Evolutionary conservation across 106 monocot species (phyloP), one percentile per base, ranked within the genome.

Genomic region (Amphibolis antarctica): DNA sequence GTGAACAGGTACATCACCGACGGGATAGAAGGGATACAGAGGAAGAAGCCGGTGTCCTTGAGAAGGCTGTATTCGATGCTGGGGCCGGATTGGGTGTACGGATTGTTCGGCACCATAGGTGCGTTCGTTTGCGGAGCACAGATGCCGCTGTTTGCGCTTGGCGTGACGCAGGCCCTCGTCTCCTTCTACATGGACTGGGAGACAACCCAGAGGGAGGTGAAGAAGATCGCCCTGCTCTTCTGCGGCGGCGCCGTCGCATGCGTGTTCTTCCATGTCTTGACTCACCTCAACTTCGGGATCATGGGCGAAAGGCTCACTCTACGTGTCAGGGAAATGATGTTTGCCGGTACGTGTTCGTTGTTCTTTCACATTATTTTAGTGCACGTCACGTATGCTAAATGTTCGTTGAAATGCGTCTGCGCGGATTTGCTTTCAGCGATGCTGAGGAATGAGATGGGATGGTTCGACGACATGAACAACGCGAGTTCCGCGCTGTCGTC

Each of bases 111-210:
- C 49, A 91, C 90, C 6, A 7, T 91, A 7, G 81, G 84, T 27
- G 81, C 84, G 24, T 69, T 98, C 27, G 80, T 80, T 5, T 66
- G 82, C n/a, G 96, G 96, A 3, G 72, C 96, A 1, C 90, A 90
- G 62, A 85, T 98, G 84, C 96, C 96, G 23, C 72, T 98, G 27
- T 98, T 98, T 61, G 96, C 96, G 60, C 87, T 98, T 1, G 96
- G 96, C 12, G 82, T 98, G 7, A 90, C 96, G 9, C 82, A 98
- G 27, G 96, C 96, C 44, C 86, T 98, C 10, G 86, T 98, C 42
- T 98, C 96, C 15, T 98, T 79, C 71, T 98, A 98, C 57, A 84
- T 86, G 86, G 84, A 70, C 19, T 98, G 90, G 96, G 96, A 90
- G 44, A 84, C 86, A 26, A 90, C 96, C 5, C 63, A 84, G 59